Base-by-base conservation (phyloP, 31 red algal species). In the Endocladia muricata region DNA sequence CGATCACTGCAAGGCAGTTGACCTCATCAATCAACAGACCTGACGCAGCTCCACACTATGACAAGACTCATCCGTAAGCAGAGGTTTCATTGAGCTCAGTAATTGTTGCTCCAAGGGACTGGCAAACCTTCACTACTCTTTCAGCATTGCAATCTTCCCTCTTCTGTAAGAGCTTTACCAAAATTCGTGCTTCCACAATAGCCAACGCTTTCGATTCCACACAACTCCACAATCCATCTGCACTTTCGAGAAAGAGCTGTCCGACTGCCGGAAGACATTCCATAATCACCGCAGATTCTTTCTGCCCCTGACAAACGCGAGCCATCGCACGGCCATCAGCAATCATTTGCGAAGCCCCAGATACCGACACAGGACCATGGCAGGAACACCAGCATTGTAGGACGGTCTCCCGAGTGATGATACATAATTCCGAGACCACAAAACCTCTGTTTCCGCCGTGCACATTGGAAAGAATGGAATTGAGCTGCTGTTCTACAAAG, bases 181-280 rank as follows among this genome's bases (percentile, higher is more conserved):
- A 26, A 28, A 61, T 68, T 51, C 74, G 42, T 37, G 83, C 83
- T 5, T 87, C 83, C 36, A 87, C 72, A 58, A 65, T 51, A 2
- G 65, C 49, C 4, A 87, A 43, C 9, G 83, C 32, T 30, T 56
- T 78, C 22, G 41, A 72, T 51, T 87, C 83, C 9, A 87, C 62
- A 78, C 74, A 87, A 25, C 32, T 51, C 83, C 83, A 87, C 17
- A 87, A 65, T 8, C 65, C 83, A 41, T 87, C 83, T 3, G 83
- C 41, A 37, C 69, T 61, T 61, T 87, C 83, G 61, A 87, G 62
- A 34, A 78, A 87, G 11, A 87, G 47, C 33, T 87, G 83, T 0
- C 71, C 73, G 9, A 87, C 22, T 32, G 83, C 73, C n/a, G 83
- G 57, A 19, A 87, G 37, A 47, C 83, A 87, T 19, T 76, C 71